These are phyloP conservation scores for Globisporangium emineosum DNA, from an alignment of 352 stramenopile species.

Conservation along the genomic window DNA sequence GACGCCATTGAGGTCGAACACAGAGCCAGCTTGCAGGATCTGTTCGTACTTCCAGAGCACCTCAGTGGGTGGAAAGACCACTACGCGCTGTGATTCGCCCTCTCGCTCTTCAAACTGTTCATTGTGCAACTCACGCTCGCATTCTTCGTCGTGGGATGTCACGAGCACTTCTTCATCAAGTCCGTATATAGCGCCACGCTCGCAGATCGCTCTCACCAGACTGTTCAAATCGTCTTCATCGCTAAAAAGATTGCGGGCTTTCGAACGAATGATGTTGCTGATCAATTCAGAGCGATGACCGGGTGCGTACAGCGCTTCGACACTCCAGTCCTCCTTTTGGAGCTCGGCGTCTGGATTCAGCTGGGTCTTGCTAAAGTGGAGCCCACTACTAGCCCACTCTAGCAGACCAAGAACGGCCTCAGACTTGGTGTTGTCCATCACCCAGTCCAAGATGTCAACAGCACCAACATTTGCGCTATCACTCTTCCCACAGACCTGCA, in stretches of 20 bases:
- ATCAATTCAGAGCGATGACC: slow-evolving; percentile 28
- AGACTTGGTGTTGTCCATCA: slow-evolving; percentile 82
- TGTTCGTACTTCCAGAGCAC: too few relatives aligned
- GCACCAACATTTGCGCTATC: slow-evolving; percentile 17
- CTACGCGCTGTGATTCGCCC: slow-evolving; percentile 19
- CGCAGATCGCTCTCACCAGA: slow-evolving; percentile 21
- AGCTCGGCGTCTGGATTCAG: slow-evolving; percentile 27
- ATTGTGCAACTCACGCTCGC: slow-evolving; percentile 55
- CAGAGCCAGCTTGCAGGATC: slow-evolving; percentile 17
- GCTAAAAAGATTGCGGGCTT: too few relatives aligned
- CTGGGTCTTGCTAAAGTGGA: slow-evolving; percentile 56
- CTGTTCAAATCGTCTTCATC: slow-evolving; percentile 3
- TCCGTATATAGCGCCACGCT: slow-evolving; percentile 20
- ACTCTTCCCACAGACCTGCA: slow-evolving; percentile 16
- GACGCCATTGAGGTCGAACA: too few relatives aligned
- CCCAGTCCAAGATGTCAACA: slow-evolving; percentile 77
- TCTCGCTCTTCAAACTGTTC: slow-evolving; percentile 44
- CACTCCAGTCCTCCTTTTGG: slow-evolving; percentile 49
- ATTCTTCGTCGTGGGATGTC: slow-evolving; percentile 42
- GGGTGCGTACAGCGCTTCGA: slow-evolving; percentile 36
- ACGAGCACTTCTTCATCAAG: slow-evolving; percentile 40
- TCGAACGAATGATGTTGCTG: slow-evolving; percentile 30
- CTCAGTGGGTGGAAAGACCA: slow-evolving; percentile 5
- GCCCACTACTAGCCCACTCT: slow-evolving; percentile 77
- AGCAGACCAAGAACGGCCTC: slow-evolving; percentile 58